Percentiles rank a stretch among this genome's conserved stretches.
Evolutionary conservation across 768 basidiomycete species (phyloP).

Genomic region (Pulveroboletus sp.): DNA sequence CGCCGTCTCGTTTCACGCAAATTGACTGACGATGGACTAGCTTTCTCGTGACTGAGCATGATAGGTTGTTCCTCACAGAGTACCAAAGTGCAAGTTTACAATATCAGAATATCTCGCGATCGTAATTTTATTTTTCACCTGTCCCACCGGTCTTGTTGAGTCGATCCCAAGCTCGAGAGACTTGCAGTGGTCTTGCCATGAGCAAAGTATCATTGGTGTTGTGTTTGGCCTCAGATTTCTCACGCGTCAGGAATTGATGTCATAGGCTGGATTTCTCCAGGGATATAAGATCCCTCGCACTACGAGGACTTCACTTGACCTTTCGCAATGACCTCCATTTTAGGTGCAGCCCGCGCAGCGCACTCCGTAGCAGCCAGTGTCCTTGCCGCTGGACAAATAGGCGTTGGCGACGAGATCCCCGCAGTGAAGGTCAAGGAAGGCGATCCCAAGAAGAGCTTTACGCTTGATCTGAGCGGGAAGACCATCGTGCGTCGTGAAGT

Average conservation of each 20-base stretch:
- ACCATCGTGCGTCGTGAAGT: slow-evolving; percentile 55
- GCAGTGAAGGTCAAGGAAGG: slow-evolving; percentile 54
- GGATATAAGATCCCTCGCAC: background rate
- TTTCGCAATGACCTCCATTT: slow-evolving; percentile 42
- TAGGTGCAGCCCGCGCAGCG: slow-evolving; percentile 47
- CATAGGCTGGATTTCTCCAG: background rate
- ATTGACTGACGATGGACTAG: slow-evolving; percentile 34
- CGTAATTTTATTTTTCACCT: slow-evolving; percentile 36
- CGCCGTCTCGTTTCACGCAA: background rate
- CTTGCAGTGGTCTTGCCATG: no score
- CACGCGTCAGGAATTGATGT: background rate
- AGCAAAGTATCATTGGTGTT: background rate
- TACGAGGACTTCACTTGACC: background rate
- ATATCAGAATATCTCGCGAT: slow-evolving; percentile 81
- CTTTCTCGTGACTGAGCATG: slow-evolving; percentile 74
- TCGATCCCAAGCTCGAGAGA: background rate
- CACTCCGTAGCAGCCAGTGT: slow-evolving; percentile 51
- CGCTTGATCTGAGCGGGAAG: slow-evolving; percentile 51
- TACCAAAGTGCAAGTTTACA: slow-evolving; percentile 73
- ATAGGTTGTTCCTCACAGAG: slow-evolving; percentile 67
- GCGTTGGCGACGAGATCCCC: slow-evolving; percentile 40
- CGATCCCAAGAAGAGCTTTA: slow-evolving; percentile 38
- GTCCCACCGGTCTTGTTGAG: background rate
- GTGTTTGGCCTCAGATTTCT: background rate
- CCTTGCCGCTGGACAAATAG: slow-evolving; percentile 43